Evolutionary conservation across 2,329 filamentous ascomycete genomes (phyloP), one percentile per base, ranked within the genome.

Genomic region (Aureobasidium sp.): DNA sequence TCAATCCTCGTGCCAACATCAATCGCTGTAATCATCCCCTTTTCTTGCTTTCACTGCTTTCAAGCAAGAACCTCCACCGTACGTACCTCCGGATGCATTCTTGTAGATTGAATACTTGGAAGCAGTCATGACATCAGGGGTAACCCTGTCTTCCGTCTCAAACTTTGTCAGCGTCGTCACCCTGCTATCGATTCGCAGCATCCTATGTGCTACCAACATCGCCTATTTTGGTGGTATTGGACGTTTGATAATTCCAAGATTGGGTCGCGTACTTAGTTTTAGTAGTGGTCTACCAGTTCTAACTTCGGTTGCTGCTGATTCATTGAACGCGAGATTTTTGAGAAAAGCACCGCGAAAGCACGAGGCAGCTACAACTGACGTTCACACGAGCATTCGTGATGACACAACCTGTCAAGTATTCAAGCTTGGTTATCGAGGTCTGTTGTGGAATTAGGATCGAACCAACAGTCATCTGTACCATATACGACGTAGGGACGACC

Each of bases 231-330:
- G 17, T 17, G 9, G 17, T 29, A 7, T 7, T 29, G 17, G 15
- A 29, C 27, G n/a, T n/a, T 27, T 32, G 1, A 1, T 32, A 1
- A n/a, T 8, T 27, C 32, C 13, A 6, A 15, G 5, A 29, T 29
- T n/a, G 13, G 12, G 29, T 1, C 8, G 0, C 7, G 6, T 29
- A 15, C 0, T 29, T 9, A 5, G 15, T 1, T 17, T 9, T 3
- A 9, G 15, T 1, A 13, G 5, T 2, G 2, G 12, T 3, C 4
- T 47, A 9, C 20, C 4, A 12, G 6, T 15, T 13, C 0, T 26
- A 2, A 6, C 15, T 6, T 26, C 20, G 3, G 12, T 15, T 46
- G 24, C 20, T 24, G 10, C 9, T 46, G 43, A 12, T 15, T 7
- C 20, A 15, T 46, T 1, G 0, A 46, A 13, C 5, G 34, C 34